phyloP scores from a whole-genome alignment of 768 basidiomycete genomes.

The Tylopilus subfusipes region DNA sequence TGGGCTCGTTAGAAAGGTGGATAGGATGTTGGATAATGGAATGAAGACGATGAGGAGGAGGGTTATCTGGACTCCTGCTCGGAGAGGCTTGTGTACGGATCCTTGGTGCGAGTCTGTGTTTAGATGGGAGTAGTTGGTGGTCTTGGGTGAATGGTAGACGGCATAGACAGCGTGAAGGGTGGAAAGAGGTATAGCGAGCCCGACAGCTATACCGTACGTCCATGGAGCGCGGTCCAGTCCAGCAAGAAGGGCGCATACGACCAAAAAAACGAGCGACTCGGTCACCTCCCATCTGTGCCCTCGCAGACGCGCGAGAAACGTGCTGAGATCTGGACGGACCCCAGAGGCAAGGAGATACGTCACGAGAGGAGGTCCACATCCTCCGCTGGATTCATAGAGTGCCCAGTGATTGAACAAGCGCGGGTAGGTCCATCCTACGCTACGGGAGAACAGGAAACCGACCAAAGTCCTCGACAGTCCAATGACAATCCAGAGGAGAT shows the following conservation, averaged over 20 bases:
- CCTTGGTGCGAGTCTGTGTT: neutral
- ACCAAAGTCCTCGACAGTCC: slow-evolving; percentile 15
- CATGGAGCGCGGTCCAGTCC: slow-evolving; percentile 38
- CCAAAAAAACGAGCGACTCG: slow-evolving; percentile 11
- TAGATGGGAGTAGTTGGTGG: neutral
- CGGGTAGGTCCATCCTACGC: slow-evolving; percentile 38
- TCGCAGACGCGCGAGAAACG: slow-evolving; percentile 4
- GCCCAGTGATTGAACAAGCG: slow-evolving; percentile 39
- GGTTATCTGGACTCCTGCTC: slow-evolving; percentile 15
- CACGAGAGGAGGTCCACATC: slow-evolving; percentile 35
- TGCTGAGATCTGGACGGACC: slow-evolving; percentile 8
- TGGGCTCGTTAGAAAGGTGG: neutral
- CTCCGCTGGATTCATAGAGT: slow-evolving; percentile 36
- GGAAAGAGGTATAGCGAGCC: slow-evolving; percentile 23
- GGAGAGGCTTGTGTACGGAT: slow-evolving; percentile 4
- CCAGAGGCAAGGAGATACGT: slow-evolving; percentile 21
- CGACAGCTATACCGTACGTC: slow-evolving; percentile 35
- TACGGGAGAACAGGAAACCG: slow-evolving; percentile 24
- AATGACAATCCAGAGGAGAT: slow-evolving; percentile 23
- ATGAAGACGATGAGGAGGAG: slow-evolving; percentile 20
- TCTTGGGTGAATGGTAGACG: neutral
- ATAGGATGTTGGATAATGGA: slow-evolving; percentile 1
- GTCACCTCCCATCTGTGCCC: slow-evolving; percentile 14
- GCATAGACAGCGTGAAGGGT: slow-evolving; percentile 6
- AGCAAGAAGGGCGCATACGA: slow-evolving; percentile 9